Conservation (phyloP, 2,329 filamentous ascomycete species). For the Seiridium unicorne region DNA sequence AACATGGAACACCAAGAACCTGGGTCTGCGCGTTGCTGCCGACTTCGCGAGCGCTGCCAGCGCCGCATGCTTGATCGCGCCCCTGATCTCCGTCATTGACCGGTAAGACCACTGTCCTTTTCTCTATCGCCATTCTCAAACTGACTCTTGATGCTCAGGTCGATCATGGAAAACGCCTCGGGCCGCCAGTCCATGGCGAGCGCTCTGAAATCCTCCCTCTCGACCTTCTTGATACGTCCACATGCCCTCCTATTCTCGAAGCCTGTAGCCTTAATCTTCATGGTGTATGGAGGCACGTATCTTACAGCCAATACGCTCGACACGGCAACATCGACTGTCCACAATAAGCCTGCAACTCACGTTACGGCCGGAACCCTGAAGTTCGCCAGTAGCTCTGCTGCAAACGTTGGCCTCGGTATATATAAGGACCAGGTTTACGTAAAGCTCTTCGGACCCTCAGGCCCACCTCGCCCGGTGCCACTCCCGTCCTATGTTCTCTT, state of each 20-base stretch:
- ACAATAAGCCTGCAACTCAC: constrained; percentile 52
- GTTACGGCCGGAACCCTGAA: constrained; percentile 76
- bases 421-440: constrained; percentile 90
- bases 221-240: constrained; percentile 56
- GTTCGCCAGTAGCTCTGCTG: constrained; percentile 75
- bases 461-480: constrained; percentile 57
- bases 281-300: constrained; percentile 87
- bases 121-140: background rate
- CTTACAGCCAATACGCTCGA: constrained; percentile 85
- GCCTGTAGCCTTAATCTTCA: constrained; percentile 67
- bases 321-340: constrained; percentile 67
- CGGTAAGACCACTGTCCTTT: constrained; percentile 48
- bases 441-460: constrained; percentile 70
- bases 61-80: constrained; percentile 76
- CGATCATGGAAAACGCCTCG: constrained; percentile 80
- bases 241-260: constrained; percentile 61
- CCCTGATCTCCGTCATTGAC: constrained; percentile 85
- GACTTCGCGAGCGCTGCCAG: constrained; percentile 69
- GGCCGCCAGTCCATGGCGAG: constrained; percentile 58
- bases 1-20: constrained; percentile 73
- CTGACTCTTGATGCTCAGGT: constrained; percentile 40
- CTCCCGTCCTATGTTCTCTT: constrained; percentile 75
- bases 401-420: constrained; percentile 82
- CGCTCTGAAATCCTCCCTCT: constrained; percentile 60
- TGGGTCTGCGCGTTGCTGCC: constrained; percentile 63